Evolutionary conservation across 768 basidiomycete species (phyloP), one percentile per base, ranked within the genome.

Genomic region (Termitomyces bulborhizus): DNA sequence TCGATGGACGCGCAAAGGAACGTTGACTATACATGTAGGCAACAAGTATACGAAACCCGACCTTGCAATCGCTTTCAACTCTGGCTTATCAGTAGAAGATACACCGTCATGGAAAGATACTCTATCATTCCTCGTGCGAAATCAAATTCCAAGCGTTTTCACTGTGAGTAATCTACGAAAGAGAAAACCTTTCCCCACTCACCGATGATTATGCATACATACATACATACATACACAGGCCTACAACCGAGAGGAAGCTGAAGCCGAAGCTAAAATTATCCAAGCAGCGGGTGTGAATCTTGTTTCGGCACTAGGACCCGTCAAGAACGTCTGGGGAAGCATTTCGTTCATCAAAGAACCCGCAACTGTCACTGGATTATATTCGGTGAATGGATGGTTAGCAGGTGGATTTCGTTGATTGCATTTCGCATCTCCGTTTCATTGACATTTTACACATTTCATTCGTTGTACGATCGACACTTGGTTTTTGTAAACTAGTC

Each of bases 61-160:
- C 40, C 62, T 75, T 9, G 73, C 70, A 0, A 56, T 73, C 27
- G 71, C 71, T 1, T 73, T 73, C 59, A 69, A 73, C 57, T 70
- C 71, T 2, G 71, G 71, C 1, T 56, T 57, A 1, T 69, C 69
- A 45, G 59, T 68, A 43, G 59, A 62, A 40, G 56, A 48, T 7
- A 18, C 12, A 0, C 49, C 50, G 3, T 63, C 63, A 0, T 73
- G 71, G 71, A 57, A 57, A 42, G 37, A 54, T 18, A 69, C 71
- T 0, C 62, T 69, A 32, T 50, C 57, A 4, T 58, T 64, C 50
- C 61, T 72, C 6, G 59, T 64, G 34, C 46, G 66, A 42, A 61
- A 57, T 12, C 59, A 62, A 1, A 66, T 71, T 15, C 68, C 71
- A 2, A 65, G 61, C 3, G 60, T 72, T 0, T 73, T 74, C 52